Base-by-base conservation (phyloP, 331 rosid species). In the Malus hybrid region DNA sequence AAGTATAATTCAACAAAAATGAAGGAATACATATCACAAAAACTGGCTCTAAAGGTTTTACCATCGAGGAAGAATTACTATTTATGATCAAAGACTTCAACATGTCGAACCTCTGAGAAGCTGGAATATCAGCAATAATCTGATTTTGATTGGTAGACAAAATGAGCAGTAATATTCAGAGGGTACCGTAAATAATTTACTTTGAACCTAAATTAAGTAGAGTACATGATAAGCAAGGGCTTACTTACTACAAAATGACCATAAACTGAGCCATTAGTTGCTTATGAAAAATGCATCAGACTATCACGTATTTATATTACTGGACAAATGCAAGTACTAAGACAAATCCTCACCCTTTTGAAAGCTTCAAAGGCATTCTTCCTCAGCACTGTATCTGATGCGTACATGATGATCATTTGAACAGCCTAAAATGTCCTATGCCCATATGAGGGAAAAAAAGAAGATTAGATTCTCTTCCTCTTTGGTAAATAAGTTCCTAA, bases 51-150 rank as follows among this genome's bases (percentile, higher is more conserved):
- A 71, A 76, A 67, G 73, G 32, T 71, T 52, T 76, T 94, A 92
- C 99, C 99, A 94, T 90, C 36, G 97, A 89, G 80, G 99, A 74
- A 65, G 97, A 89, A 67, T 86, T 90, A 1, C 92, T 85, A 32
- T 83, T 90, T 79, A 71, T 79, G 81, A 94, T 92, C 83, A 92
- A 80, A 4, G 93, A 90, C 79, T 81, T 78, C 42, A 92, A 70
- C 75, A 90, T 77, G 86, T 94, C 92, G 16, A 90, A 83, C 78
- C 93, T 90, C 72, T 90, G 87, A 77, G 89, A 83, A 81, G 62
- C 63, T 29, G 91, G 96, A 81, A 94, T 72, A 80, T 88, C 96
- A 20, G 91, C 89, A 50, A 94, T 90, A 70, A 92, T 80, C 97
- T 92, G 85, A 81, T 79, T 59, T 78, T 66, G 71, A 76, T 76